These are phyloP conservation scores for Citrus reticulata DNA, from an alignment of 345 rosid species.

Conservation along the genomic window DNA sequence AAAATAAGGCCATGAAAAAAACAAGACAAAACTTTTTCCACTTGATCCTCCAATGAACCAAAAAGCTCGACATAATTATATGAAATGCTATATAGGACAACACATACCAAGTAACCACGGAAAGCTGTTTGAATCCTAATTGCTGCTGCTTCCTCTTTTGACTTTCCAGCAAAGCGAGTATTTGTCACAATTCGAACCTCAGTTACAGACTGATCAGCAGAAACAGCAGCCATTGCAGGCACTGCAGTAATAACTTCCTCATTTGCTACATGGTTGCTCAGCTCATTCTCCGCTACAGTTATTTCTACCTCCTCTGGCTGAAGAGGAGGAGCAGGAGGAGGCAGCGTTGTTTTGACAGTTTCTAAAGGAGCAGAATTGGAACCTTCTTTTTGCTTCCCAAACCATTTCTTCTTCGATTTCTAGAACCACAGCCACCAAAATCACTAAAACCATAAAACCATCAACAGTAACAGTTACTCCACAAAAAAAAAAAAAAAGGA, in stretches of 20 bases:
- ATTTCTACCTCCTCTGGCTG: constrained; percentile 47
- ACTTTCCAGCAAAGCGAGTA: constrained; percentile 52
- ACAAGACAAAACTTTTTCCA: not conserved
- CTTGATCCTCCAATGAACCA: not conserved
- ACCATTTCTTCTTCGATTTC: constrained; percentile 48
- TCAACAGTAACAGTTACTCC: not conserved
- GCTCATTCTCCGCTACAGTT: constrained; percentile 43
- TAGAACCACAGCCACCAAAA: constrained; percentile 9
- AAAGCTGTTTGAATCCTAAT: constrained; percentile 84
- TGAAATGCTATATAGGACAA: not conserved
- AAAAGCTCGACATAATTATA: not conserved
- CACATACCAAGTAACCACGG: constrained; percentile 74
- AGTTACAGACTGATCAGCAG: constrained; percentile 30
- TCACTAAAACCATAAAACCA: not conserved
- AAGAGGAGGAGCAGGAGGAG: constrained; percentile 30
- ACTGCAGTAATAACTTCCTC: constrained; percentile 25
- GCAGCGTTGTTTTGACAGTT: constrained; percentile 26
- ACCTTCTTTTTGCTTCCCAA: constrained; percentile 43
- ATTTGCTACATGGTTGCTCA: constrained; percentile 25
- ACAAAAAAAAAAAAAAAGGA: not conserved
- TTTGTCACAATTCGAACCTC: constrained; percentile 30
- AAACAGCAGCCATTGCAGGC: constrained; percentile 20
- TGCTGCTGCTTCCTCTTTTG: constrained; percentile 78
- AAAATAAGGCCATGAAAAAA: not conserved
- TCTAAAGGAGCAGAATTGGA: constrained; percentile 28